A percentile compares a stretch with the other conserved stretches of the same genome.
Evolutionary conservation across 2,329 filamentous ascomycete species (phyloP).

Genomic region (Ascochyta rabiei): DNA sequence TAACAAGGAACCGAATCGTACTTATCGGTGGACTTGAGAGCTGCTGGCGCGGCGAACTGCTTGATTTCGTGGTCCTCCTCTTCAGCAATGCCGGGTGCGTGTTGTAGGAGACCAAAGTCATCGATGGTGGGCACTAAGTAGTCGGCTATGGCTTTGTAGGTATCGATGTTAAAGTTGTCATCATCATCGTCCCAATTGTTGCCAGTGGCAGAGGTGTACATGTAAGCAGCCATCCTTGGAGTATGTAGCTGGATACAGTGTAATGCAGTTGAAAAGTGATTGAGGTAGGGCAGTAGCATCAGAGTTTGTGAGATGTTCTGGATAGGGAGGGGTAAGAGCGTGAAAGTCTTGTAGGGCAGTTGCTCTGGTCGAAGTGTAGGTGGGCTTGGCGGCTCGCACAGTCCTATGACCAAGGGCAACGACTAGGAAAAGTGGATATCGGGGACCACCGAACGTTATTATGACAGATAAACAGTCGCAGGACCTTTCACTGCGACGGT

Average conservation of each 20-base stretch:
- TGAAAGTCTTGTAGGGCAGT: background rate
- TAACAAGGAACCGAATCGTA: background rate
- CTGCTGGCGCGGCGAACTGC: background rate
- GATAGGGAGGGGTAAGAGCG: background rate
- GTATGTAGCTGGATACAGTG: background rate
- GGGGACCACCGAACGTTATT: background rate
- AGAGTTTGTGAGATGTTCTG: background rate
- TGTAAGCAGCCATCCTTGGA: slow-evolving; percentile 16
- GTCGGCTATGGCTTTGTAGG: slow-evolving; percentile 23
- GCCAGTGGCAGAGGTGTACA: background rate
- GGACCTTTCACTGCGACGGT: background rate
- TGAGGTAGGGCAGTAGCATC: background rate
- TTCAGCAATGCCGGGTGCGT: background rate
- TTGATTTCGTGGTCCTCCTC: background rate
- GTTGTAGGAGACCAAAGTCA: slow-evolving; percentile 18
- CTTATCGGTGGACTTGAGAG: background rate
- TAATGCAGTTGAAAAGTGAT: background rate
- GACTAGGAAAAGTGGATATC: background rate
- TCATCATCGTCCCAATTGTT: slow-evolving; percentile 35
- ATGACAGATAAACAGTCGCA: background rate
- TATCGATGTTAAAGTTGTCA: slow-evolving; percentile 19
- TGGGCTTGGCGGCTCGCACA: background rate
- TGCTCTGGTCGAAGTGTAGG: slow-evolving; percentile 1
- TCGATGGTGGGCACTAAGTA: slow-evolving; percentile 13
- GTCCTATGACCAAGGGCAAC: background rate